phyloP scores from a whole-genome alignment of 805 yeast species.

The Saccharomycopsis javanensis region DNA sequence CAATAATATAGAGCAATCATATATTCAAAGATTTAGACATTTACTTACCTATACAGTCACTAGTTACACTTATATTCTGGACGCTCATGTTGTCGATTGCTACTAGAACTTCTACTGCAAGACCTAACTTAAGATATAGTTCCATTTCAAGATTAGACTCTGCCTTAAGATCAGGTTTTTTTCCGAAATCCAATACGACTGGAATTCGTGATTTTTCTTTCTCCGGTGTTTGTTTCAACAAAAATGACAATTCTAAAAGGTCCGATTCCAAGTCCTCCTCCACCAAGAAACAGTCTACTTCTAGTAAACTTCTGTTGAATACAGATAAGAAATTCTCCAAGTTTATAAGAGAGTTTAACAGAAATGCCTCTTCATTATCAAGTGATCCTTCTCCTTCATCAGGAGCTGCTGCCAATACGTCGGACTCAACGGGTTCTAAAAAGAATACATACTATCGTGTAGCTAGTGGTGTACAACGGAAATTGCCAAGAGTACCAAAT shows the following conservation, averaged over 20 bases:
- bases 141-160: too few species aligned
- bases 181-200: too few species aligned
- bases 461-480: not conserved
- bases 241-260: not conserved
- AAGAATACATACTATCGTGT: not conserved
- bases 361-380: not conserved
- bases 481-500: constrained; percentile 13
- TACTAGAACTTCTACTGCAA: too few species aligned
- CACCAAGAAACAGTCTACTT: not conserved
- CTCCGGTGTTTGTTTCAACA: not conserved
- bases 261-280: not conserved
- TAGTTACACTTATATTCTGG: too few species aligned
- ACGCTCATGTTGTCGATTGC: too few species aligned
- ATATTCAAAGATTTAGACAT: too few species aligned
- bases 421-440: not conserved
- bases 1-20: too few species aligned
- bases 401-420: not conserved
- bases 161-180: not conserved
- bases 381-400: not conserved
- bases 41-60: too few species aligned
- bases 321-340: constrained; percentile 17
- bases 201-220: not conserved
- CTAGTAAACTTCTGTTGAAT: constrained; percentile 7
- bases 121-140: too few species aligned
- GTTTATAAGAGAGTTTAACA: constrained; percentile 16